Evolutionary conservation across 2,329 filamentous ascomycete species (phyloP).

Genomic region (Tolypocladium tundrense): DNA sequence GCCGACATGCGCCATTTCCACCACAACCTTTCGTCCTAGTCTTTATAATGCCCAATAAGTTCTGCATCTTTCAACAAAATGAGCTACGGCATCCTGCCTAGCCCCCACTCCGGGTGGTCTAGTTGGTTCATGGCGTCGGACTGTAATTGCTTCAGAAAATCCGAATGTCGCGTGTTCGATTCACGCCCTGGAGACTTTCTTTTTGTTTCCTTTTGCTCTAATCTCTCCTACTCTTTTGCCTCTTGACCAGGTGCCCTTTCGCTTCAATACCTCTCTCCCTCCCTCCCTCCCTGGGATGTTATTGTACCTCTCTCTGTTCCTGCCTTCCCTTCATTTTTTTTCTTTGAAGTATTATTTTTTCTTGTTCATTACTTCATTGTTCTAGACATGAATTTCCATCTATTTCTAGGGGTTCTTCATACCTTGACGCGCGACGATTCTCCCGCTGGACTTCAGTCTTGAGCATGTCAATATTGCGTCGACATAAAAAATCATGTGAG

Average conservation of each 20-base stretch:
- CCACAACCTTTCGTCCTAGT: neutral
- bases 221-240: neutral
- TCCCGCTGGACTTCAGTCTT: no score
- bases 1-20: neutral
- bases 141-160: conserved; percentile 15
- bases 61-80: neutral
- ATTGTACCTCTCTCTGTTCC: neutral
- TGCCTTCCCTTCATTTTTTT: neutral
- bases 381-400: no score
- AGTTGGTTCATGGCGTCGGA: conserved; percentile 19
- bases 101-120: conserved; percentile 14
- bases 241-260: neutral
- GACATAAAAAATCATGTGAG: no score
- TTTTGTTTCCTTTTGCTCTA: conserved; percentile 4
- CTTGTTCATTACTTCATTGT: no score
- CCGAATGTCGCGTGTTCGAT: conserved; percentile 18
- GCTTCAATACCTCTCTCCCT: neutral
- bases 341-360: no score
- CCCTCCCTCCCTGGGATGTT: neutral
- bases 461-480: no score
- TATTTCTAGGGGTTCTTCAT: no score
- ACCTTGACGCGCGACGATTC: no score
- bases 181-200: conserved; percentile 16
- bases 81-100: neutral
- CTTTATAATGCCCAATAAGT: neutral